Evolutionary conservation across 305 asterid species (phyloP).

Genomic region (Petunia hybrid): DNA sequence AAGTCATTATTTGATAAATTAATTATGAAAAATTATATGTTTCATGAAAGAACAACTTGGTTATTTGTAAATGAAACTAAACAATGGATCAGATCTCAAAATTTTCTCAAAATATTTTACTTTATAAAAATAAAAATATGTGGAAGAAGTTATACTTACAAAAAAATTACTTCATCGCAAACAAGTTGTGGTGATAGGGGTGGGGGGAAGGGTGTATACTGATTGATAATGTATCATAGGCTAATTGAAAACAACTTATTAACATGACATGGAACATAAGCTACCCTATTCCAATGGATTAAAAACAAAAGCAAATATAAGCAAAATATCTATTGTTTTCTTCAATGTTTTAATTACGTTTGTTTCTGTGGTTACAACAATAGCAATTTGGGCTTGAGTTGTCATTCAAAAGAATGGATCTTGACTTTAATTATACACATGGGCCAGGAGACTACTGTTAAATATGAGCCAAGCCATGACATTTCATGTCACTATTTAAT

Average conservation of each 20-base stretch:
- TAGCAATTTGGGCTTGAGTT: neutral
- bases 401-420: neutral
- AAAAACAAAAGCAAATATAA: neutral
- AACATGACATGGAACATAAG: neutral
- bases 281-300: neutral
- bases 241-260: neutral
- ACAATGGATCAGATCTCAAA: too few species aligned
- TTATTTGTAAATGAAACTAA: too few species aligned
- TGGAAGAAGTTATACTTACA: neutral
- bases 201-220: too few species aligned
- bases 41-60: neutral
- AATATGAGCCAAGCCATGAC: neutral
- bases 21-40: too few species aligned
- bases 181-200: neutral
- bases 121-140: neutral
- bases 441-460: neutral
- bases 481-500: conserved; percentile 25
- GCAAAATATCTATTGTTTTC: neutral
- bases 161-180: neutral
- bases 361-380: neutral
- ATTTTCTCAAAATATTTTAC: too few species aligned
- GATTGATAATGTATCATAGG: neutral
- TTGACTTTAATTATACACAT: neutral
- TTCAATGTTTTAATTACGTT: neutral
- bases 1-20: neutral